Evolutionary conservation across 306 rosid species (phyloP).

Genomic region (Biancaea sappan): DNA sequence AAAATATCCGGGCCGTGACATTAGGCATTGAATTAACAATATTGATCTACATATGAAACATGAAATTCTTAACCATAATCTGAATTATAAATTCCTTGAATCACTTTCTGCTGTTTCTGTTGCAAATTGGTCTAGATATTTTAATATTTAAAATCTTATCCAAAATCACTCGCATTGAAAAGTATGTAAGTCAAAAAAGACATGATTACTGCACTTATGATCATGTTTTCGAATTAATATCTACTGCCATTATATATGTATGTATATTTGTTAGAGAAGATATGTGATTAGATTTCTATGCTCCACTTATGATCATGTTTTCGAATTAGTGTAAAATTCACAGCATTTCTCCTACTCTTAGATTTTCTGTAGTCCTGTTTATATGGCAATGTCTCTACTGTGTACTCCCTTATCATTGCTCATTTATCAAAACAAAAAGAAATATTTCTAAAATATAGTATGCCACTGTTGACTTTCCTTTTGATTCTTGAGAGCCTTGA

Average conservation of each 20-base stretch:
- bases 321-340: background rate
- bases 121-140: no score
- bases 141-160: no score
- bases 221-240: background rate
- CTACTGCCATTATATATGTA: no score
- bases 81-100: no score
- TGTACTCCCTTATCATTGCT: background rate
- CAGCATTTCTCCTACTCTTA: background rate
- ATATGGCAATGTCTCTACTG: background rate
- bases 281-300: constrained; percentile 1
- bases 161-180: no score
- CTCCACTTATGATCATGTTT: background rate
- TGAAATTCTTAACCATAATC: no score
- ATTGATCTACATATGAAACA: no score
- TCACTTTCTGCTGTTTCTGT: no score
- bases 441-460: background rate
- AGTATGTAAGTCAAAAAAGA: no score
- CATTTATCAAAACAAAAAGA: background rate
- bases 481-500: background rate
- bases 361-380: background rate
- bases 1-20: no score
- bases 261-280: background rate
- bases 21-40: no score
- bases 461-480: background rate
- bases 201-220: background rate